Percentiles rank a stretch among this genome's conserved stretches.
phyloP scores from a whole-genome alignment of 2,329 filamentous ascomycete species.

The Sclerotinia minor region DNA sequence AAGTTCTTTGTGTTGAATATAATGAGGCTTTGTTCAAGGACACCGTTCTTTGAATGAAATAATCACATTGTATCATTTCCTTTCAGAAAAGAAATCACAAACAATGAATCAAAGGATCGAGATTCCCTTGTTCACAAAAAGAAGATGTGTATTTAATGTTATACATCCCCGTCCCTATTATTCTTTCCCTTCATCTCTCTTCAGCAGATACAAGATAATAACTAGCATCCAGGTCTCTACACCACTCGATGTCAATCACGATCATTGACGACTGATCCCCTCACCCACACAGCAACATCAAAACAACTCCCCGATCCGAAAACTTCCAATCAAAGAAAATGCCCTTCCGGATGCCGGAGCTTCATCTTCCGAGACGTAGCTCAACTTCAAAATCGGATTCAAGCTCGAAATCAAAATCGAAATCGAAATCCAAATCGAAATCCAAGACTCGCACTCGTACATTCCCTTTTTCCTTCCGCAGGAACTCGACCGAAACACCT shows the following conservation, averaged over 20 bases:
- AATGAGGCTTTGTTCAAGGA: not conserved
- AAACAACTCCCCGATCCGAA: not conserved
- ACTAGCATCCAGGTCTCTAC: not conserved
- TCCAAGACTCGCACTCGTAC: rapidly evolving
- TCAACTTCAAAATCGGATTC: no score
- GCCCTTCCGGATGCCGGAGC: not conserved
- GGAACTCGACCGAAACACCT: not conserved
- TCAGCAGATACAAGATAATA: not conserved
- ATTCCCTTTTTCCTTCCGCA: not conserved
- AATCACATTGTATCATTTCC: not conserved
- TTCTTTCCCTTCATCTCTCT: not conserved
- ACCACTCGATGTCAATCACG: no score
- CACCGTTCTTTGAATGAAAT: not conserved
- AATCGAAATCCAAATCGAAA: not conserved
- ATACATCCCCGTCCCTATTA: not conserved
- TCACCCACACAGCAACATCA: not conserved
- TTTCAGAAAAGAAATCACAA: not conserved
- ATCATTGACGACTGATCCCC: not conserved
- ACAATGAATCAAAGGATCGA: not conserved
- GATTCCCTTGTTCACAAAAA: not conserved
- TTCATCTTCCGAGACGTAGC: not conserved
- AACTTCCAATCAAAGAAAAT: not conserved
- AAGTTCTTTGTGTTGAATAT: not conserved
- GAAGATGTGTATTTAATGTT: not conserved
- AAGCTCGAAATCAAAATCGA: not conserved